These are phyloP conservation scores for Yarrowia sp. DNA, from an alignment of 805 yeast species.

Conservation along the genomic window DNA sequence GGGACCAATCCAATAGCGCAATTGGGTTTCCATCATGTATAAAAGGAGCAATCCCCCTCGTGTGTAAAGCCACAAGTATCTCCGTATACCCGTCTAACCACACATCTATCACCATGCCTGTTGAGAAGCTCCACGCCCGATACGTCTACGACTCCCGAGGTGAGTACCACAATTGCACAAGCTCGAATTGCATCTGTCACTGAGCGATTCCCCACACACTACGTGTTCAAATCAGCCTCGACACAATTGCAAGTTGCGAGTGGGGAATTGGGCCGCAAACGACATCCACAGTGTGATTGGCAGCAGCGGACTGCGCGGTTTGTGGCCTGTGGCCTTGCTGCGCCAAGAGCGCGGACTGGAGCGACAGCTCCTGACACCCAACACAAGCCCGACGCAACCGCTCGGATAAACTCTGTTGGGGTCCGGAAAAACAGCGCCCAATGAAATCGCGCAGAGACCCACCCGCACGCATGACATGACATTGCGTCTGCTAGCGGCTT, in stretches of 20 bases:
- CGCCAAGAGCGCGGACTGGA: too few species aligned
- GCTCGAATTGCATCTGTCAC: too few species aligned
- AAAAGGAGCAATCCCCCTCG: slow-evolving; percentile 22
- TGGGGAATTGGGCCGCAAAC: too few species aligned
- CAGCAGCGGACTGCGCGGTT: too few species aligned
- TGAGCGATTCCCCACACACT: slow-evolving; percentile 15
- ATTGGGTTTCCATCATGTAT: slow-evolving; percentile 20
- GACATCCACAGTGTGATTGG: too few species aligned
- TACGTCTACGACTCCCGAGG: slow-evolving; percentile 99
- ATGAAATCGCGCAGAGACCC: slow-evolving; percentile 16
- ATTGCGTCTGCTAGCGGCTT: background rate
- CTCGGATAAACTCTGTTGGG: slow-evolving; percentile 23
- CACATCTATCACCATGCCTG: slow-evolving; percentile 56
- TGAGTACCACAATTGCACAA: slow-evolving; percentile 34
- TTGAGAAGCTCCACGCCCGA: slow-evolving; percentile 86
- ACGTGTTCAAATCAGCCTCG: background rate
- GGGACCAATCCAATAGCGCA: slow-evolving; percentile 23
- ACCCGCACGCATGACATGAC: slow-evolving; percentile 7
- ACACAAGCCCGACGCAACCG: background rate
- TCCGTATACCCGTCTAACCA: slow-evolving; percentile 23
- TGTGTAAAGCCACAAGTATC: slow-evolving; percentile 4
- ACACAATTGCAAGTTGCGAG: too few species aligned
- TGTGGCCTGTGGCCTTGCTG: too few species aligned
- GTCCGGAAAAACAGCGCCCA: slow-evolving; percentile 21
- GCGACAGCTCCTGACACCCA: too few species aligned